Evolutionary conservation across 2,329 filamentous ascomycete genomes (phyloP), one percentile per base, ranked within the genome.

Genomic region (Coniochaeta sp.): DNA sequence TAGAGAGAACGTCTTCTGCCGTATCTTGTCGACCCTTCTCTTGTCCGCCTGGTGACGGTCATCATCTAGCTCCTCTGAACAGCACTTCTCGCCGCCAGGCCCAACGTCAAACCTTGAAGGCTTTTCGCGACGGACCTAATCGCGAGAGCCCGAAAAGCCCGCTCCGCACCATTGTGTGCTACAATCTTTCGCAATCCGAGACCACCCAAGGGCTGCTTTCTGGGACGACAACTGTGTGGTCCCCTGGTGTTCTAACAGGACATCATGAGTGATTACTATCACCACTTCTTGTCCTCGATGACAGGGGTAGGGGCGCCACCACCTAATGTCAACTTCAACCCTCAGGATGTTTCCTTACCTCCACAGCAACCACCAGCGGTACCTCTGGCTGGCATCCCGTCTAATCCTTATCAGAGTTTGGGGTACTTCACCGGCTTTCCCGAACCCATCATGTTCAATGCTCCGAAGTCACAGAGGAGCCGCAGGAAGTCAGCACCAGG

Each of bases 211-310:
- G 18, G n/a, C n/a, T n/a, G n/a, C n/a, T n/a, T n/a, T n/a, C n/a
- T n/a, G n/a, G n/a, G 3, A 42, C 45, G 16, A 31, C 26, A 6
- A 20, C 14, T 4, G 45, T 22, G 45, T 31, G 13, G 28, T 48
- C 10, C 45, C n/a, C 27, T 13, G 28, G 45, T n/a, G 20, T 4
- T 13, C 28, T 6, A 18, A 30, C n/a, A 22, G 28, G 14, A 14
- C 55, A 40, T 40, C n/a, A 82, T 82, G 79, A 74, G 73, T 61
- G 77, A 80, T 56, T 79, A 78, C 61, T 81, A 82, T 57, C 75
- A 77, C 49, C 73, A 76, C 56, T 80, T 81, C 59, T 67, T 81
- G 51, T 71, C 76, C 58, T 76, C 76, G 30, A 74, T 78, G 71
- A 70, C 73, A 53, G 76, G 73, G 51, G 66, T 68, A 49, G 69